These are phyloP conservation scores for Eimeria maxima DNA, from an alignment of 169 alveolate species.

Conservation along the genomic window DNA sequence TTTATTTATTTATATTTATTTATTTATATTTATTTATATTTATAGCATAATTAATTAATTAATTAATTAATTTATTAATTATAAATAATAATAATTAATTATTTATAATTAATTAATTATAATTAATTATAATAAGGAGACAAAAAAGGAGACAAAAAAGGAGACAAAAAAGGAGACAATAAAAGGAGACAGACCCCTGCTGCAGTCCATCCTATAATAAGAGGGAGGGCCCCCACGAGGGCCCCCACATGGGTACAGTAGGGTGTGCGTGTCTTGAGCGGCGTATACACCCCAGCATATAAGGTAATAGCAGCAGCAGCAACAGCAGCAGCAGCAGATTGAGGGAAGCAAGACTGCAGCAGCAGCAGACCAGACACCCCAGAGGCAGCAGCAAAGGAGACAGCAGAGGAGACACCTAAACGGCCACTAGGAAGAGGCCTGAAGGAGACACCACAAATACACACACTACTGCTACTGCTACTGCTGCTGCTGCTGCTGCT, in stretches of 20 bases:
- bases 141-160: too few species aligned
- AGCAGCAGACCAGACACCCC: not conserved
- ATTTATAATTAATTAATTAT: not conserved
- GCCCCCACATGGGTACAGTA: constrained; percentile 26
- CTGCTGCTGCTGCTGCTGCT: constrained; percentile 12
- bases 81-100: not conserved
- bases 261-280: not conserved
- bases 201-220: not conserved
- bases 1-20: too few species aligned
- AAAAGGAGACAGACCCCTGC: not conserved
- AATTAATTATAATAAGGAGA: too few species aligned
- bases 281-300: constrained; percentile 19
- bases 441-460: not conserved
- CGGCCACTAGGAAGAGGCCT: not conserved
- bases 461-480: not conserved
- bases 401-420: not conserved
- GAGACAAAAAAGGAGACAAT: too few species aligned
- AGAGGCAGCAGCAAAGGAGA: not conserved
- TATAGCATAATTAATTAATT: too few species aligned
- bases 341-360: not conserved
- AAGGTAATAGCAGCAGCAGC: not conserved
- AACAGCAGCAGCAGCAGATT: not conserved
- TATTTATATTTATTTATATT: too few species aligned
- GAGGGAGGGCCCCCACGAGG: constrained; percentile 48
- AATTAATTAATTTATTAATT: too few species aligned